Evolutionary conservation across 306 rosid genomes (phyloP), one percentile per base, ranked within the genome.

Genomic region (Vicia faba): DNA sequence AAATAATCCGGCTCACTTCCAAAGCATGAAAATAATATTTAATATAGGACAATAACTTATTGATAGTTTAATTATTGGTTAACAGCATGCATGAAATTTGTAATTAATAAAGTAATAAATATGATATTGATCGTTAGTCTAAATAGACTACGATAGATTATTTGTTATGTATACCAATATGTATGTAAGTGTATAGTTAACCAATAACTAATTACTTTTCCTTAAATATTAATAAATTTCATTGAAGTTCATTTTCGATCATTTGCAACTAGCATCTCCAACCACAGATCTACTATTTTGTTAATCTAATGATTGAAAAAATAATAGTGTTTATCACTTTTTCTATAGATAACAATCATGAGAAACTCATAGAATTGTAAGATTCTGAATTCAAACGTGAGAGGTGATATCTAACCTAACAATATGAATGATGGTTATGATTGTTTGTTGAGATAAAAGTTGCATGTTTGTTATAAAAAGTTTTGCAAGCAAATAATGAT

Each of bases 21-120:
- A 59, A 38, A 7, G 10, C 31, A 58, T 13, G 60, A 28, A 54
- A 65, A 55, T 0, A 44, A 31, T 35, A 70, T 70, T 46, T 40
- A 49, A 50, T 23, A 61, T 14, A 38, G 14, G 25, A 61, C 36
- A 71, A 4, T 35, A 7, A 33, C 54, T 5, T 5, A 9, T 15
- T n/a, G 5, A 4, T 48, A 11, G 33, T 28, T 69, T 41, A 43
- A 11, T 3, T 61, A 14, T 51, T 62, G 12, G 13, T 49, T 39
- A 8, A 29, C 19, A 12, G 19, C n/a, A 39, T 20, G 55, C 11
- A 29, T 16, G 7, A 45, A 15, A 33, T 33, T 7, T 33, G 38
- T 33, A 33, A 33, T 33, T 33, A 33, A 33, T 33, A 33, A 33
- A 33, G 38, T 33, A 33, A 33, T 7, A 33, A 33, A 33, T 7